These are phyloP conservation scores for Nigrospora oryzae DNA, from an alignment of 2,329 filamentous ascomycete species.

Conservation along the genomic window DNA sequence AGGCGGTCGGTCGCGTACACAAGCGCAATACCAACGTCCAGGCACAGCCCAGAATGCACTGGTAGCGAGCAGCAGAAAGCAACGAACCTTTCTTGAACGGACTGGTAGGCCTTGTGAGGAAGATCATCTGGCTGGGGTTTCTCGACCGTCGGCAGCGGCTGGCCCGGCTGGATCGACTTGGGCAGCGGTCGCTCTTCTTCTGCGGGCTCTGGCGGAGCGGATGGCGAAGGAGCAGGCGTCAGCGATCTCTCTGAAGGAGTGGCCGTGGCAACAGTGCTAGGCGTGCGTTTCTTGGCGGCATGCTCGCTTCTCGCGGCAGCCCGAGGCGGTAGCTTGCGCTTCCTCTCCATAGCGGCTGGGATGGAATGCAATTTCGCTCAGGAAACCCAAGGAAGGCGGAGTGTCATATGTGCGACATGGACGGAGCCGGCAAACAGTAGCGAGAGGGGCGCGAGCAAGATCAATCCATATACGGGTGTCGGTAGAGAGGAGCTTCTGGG, in stretches of 20 bases:
- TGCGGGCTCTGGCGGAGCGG: constrained; percentile 24
- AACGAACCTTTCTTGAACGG: constrained; percentile 60
- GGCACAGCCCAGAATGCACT: constrained; percentile 1
- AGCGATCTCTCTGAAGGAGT: constrained; percentile 45
- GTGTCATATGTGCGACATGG: constrained; percentile 1
- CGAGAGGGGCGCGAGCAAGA: neutral
- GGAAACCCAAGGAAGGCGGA: neutral
- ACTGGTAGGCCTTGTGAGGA: constrained; percentile 59
- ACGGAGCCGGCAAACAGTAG: neutral
- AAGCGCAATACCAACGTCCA: no score
- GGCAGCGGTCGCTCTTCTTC: constrained; percentile 40
- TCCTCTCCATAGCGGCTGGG: constrained; percentile 47
- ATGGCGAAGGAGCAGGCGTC: constrained; percentile 29
- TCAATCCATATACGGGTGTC: neutral
- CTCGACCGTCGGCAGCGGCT: constrained; percentile 63
- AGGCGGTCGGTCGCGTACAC: no score
- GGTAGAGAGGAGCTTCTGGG: neutral
- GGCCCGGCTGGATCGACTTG: constrained; percentile 52
- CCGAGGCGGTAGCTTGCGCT: constrained; percentile 56
- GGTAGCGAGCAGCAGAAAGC: neutral
- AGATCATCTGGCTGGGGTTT: constrained; percentile 58
- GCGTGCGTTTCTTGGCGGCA: constrained; percentile 49
- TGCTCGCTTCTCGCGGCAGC: constrained; percentile 53
- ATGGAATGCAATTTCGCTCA: constrained; percentile 1
- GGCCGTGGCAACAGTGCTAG: constrained; percentile 10